Evolutionary conservation across 2,329 filamentous ascomycete genomes (phyloP).

Genomic region (Fusarium agapanthi): DNA sequence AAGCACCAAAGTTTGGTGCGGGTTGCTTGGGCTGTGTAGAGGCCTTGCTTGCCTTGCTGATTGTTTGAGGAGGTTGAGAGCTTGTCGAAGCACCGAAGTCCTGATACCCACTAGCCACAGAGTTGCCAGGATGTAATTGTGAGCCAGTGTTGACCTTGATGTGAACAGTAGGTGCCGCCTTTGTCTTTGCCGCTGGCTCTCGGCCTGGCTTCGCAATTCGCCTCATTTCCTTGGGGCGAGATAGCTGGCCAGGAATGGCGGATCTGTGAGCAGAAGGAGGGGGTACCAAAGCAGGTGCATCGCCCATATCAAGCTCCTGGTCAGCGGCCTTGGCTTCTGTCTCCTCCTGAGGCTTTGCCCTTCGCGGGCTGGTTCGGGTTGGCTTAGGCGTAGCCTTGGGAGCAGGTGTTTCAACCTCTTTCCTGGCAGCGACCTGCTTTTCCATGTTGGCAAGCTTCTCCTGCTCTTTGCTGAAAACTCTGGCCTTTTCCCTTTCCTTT

Average conservation of each 20-base stretch:
- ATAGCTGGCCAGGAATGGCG: conserved; percentile 55
- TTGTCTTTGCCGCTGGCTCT: conserved; percentile 65
- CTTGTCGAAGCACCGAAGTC: conserved; percentile 50
- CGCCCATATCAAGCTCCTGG: conserved; percentile 64
- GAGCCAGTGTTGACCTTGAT: conserved; percentile 75
- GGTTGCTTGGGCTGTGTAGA: conserved; percentile 69
- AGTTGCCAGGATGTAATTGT: conserved; percentile 67
- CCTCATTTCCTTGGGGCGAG: conserved; percentile 63
- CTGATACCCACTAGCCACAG: conserved; percentile 65
- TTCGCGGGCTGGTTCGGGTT: conserved; percentile 62
- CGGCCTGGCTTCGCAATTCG: conserved; percentile 71
- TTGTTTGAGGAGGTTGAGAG: conserved; percentile 54
- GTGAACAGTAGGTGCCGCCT: conserved; percentile 70
- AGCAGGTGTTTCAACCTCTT: conserved; percentile 57
- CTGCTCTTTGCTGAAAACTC: conserved; percentile 65
- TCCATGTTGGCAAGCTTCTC: conserved; percentile 64
- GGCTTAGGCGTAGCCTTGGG: conserved; percentile 55
- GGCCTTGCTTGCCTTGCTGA: conserved; percentile 73
- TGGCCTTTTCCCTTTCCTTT: conserved; percentile 75
- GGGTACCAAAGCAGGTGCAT: conserved; percentile 64
- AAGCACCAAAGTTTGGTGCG: conserved; percentile 66
- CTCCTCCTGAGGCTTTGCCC: conserved; percentile 50
- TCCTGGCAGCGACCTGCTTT: conserved; percentile 61
- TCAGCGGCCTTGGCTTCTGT: conserved; percentile 38
- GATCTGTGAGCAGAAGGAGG: conserved; percentile 67